phyloP scores from a whole-genome alignment of 192 early-diverging fungal genomes.

The Podila clonocystis region DNA sequence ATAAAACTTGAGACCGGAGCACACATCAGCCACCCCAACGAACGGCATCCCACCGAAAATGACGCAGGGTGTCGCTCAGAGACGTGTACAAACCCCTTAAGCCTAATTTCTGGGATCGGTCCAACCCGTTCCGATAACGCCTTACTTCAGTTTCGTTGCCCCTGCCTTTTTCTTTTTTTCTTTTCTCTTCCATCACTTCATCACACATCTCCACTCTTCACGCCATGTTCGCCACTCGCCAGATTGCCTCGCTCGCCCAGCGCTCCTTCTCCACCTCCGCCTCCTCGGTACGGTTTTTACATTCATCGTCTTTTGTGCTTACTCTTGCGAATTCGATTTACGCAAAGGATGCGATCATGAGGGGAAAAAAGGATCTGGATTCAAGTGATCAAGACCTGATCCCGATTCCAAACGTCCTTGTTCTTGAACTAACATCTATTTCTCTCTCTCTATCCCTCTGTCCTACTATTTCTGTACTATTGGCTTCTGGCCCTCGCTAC shows the following conservation, averaged over 20 bases:
- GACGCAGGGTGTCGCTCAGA: no score
- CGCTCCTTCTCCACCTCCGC: constrained; percentile 63
- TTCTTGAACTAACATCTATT: not conserved
- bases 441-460: not conserved
- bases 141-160: not conserved
- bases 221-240: constrained; percentile 7
- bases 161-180: not conserved
- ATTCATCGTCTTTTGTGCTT: not conserved
- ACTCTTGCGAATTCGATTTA: not conserved
- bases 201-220: constrained; percentile 5
- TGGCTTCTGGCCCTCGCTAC: not conserved
- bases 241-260: constrained; percentile 7
- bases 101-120: no score
- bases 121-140: not conserved
- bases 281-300: constrained; percentile 49
- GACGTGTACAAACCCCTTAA: no score
- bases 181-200: constrained; percentile 3
- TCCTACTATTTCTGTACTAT: not conserved
- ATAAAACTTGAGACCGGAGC: no score
- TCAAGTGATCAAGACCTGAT: not conserved
- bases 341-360: not conserved
- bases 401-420: not conserved
- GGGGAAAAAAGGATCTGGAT: not conserved
- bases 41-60: no score
- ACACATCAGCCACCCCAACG: no score